Evolutionary conservation across 305 asterid species (phyloP), one percentile per base, ranked within the genome.

Genomic region (Coffea humblotiana): DNA sequence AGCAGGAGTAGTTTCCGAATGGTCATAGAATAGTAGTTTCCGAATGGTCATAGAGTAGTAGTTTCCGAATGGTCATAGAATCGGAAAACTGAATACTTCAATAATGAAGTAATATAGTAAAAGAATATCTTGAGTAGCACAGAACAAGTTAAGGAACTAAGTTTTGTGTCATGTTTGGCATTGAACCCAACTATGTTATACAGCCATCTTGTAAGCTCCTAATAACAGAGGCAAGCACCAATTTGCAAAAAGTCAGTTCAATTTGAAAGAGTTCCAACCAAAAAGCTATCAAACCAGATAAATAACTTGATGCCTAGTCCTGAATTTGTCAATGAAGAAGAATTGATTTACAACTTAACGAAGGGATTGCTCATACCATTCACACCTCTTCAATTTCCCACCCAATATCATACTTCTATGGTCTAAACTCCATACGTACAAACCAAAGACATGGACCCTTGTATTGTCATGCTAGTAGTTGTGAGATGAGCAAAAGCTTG

Each of bases 401-500:
- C 19, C 3, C 45, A 72, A 51, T 49, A 35, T 13, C 61, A 72
- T 3, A n/a, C 35, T 45, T 27, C 66, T 14, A 16, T n/a, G 25
- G 63, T 76, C 19, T 47, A 45, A 76, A 47, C 63, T 25, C 25
- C 21, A 66, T 45, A 15, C 0, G 45, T 14, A 64, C 61, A 63
- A 12, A 61, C 11, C 15, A 8, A 10, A 65, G 45, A 47, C 7
- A 8, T 45, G 32, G 25, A 47, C 43, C 52, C 25, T 40, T 25
- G 6, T 9, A 60, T 0, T 45, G 70, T 23, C 27, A 32, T 32
- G 51, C 64, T 21, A 61, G 27, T 40, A 67, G 73, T 14, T 35
- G 43, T 72, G 76, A 6, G 68, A 63, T 18, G 45, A 52, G 43
- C 48, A 81, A 37, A 65, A 82, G 79, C 18, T 79, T 45, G 77